Evolutionary conservation across 75 land plant species (phyloP), one percentile per base, ranked within the genome.

Genomic region (Sequoiadendron giganteum): DNA sequence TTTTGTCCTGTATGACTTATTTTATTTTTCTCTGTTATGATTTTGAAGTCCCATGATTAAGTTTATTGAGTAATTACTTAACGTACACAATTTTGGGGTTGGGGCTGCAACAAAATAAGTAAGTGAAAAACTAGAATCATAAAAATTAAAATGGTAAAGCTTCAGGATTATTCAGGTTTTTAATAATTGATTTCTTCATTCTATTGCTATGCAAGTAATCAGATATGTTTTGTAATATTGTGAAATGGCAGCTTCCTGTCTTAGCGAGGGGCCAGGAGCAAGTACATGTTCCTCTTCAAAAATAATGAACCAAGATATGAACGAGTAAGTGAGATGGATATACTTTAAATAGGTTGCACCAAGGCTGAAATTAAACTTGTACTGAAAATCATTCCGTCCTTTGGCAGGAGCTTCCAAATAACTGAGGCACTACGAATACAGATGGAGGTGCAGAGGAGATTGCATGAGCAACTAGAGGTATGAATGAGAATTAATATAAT

Each of bases 381-480:
- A 0, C 38, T 39, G 30, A 87, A 28, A 65, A 2, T 39, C 73
- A n/a, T 84, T 49, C 28, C 3, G 75, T 30, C 70, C n/a, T 88
- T 25, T 87, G 54, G 47, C 94, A 97, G 97, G 90, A 92, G 94
- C 42, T 92, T 85, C 86, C 96, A 96, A 86, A 96, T 96, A 28
- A 92, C 95, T 45, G 99, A 97, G 93, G 99, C 99, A 85, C 90
- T 97, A 88, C 91, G 98, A 49, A 81, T 94, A 40, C 99, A 97
- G 89, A 96, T 97, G 98, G 99, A 97, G 88, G 95, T 97, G 43
- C 98, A 97, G 88, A 89, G 93, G 87, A 95, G 93, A 75, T 89
- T 97, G 48, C 98, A 95, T 80, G 96, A 97, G 88, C 99, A 95
- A 85, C 91, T 97, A 75, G 99, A 97, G 97, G 99, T 96, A 88